Evolutionary conservation across 768 basidiomycete genomes (phyloP).

Genomic region (Kwoniella shandongensis): DNA sequence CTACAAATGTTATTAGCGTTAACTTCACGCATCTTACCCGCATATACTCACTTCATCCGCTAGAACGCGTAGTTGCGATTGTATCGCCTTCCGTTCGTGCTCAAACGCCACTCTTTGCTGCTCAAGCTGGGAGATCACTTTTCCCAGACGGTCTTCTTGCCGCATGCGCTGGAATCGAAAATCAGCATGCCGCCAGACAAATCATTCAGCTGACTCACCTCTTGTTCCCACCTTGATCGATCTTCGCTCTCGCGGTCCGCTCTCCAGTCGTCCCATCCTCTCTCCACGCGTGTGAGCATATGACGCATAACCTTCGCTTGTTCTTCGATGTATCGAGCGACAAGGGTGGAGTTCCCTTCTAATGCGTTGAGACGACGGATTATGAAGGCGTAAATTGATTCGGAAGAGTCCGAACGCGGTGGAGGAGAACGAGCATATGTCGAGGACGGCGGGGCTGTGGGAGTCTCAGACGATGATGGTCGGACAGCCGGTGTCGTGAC

Average conservation of each 20-base stretch:
- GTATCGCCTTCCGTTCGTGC: conserved; percentile 67
- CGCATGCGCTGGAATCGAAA: conserved; percentile 33
- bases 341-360: conserved; percentile 82
- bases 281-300: conserved; percentile 59
- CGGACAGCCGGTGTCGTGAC: conserved; percentile 2
- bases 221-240: conserved; percentile 35
- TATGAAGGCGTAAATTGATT: conserved; percentile 94
- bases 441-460: conserved; percentile 2
- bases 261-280: conserved; percentile 36
- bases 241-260: conserved; percentile 35
- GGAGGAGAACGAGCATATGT: conserved; percentile 20
- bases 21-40: neutral
- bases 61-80: conserved; percentile 70
- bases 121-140: conserved; percentile 65
- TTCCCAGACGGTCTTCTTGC: conserved; percentile 61
- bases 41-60: conserved; percentile 68
- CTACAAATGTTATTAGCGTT: conserved; percentile 53
- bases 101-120: conserved; percentile 66
- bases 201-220: conserved; percentile 34
- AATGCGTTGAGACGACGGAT: conserved; percentile 85
- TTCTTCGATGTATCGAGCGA: conserved; percentile 82
- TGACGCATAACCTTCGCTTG: conserved; percentile 75
- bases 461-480: neutral
- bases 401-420: conserved; percentile 54
- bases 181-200: conserved; percentile 11